These are phyloP conservation scores for Aspergillus carlsbadensis DNA, from an alignment of 495 filamentous ascomycete genomes.

Conservation along the genomic window DNA sequence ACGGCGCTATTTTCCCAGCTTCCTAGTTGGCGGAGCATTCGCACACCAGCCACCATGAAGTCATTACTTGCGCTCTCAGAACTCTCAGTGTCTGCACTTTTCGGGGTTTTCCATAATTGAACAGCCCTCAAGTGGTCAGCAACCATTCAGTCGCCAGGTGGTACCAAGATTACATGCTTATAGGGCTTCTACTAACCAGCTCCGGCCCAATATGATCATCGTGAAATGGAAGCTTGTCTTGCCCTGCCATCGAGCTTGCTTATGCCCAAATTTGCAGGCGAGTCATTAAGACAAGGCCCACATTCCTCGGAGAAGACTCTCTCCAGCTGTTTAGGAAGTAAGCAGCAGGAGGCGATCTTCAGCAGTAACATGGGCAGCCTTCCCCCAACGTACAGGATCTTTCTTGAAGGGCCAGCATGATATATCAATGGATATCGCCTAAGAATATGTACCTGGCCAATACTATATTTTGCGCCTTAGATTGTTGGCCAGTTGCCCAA, in stretches of 20 bases:
- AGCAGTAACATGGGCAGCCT: no score
- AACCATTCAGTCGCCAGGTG: no score
- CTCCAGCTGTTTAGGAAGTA: no score
- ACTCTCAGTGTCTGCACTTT: background rate
- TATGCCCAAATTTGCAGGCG: background rate
- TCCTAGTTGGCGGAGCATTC: background rate
- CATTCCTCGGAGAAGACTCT: background rate
- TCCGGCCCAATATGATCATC: background rate
- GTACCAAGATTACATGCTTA: background rate
- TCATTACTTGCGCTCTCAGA: background rate
- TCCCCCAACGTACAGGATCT: no score
- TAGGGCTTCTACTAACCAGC: background rate
- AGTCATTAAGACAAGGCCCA: background rate
- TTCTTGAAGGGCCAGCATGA: no score
- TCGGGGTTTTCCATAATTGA: background rate
- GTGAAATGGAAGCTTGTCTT: background rate
- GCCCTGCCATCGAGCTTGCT: background rate
- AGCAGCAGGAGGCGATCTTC: no score
- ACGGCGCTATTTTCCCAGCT: background rate
- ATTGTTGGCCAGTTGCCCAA: background rate
- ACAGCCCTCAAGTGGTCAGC: background rate
- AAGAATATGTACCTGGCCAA: no score
- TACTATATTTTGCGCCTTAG: no score
- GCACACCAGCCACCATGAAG: background rate
- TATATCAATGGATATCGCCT: no score